Base-by-base conservation (phyloP, 768 basidiomycete species). In the Strobilomyces dryophilus region DNA sequence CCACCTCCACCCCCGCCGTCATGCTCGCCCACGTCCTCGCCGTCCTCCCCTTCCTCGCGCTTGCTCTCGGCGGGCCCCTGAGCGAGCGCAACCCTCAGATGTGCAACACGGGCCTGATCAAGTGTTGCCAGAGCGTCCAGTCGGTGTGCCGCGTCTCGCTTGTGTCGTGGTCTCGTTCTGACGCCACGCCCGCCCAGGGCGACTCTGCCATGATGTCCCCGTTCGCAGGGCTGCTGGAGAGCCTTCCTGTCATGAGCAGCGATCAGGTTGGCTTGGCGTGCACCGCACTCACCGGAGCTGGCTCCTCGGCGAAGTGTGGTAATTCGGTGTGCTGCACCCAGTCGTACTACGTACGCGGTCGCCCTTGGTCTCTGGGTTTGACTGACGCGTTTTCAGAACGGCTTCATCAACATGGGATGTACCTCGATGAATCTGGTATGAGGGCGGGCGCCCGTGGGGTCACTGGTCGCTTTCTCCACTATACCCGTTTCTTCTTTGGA, bases 371-470 rank as follows among this genome's bases (percentile, higher is more conserved):
- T 17, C 10, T 20, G 5, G 1, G 5, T 5, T 24, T 10, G n/a
- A 42, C 20, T 10, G n/a, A 42, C 32, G 4, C n/a, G 21, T 15
- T 27, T 39, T 42, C 35, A 69, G 58, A 43, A 47, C 6, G 67
- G 67, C 45, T 26, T 69, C 43, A 40, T 69, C 29, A 68, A 68
- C 43, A 26, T 68, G 44, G 61, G 61, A 47, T 68, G 67, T 39
- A 54, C 45, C 21, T 57, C 67, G 10, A 12, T 60, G 11, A 20
- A 29, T 7, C n/a, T 53, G 12, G 29, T 9, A 29, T 54, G 40
- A 45, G 31, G 55, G 49, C 46, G 45, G n/a, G 56, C 48, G 45
- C 47, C 18, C 41, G 17, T 47, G 17, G 43, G 60, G 47, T 44
- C 47, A 29, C 29, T 35, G 42, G 37, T 45, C 44, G 61, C 65